A percentile compares a stretch with the other conserved stretches of the same genome.
phyloP scores from a whole-genome alignment of 2,329 filamentous ascomycete genomes.

The Xylariaceae sp. region DNA sequence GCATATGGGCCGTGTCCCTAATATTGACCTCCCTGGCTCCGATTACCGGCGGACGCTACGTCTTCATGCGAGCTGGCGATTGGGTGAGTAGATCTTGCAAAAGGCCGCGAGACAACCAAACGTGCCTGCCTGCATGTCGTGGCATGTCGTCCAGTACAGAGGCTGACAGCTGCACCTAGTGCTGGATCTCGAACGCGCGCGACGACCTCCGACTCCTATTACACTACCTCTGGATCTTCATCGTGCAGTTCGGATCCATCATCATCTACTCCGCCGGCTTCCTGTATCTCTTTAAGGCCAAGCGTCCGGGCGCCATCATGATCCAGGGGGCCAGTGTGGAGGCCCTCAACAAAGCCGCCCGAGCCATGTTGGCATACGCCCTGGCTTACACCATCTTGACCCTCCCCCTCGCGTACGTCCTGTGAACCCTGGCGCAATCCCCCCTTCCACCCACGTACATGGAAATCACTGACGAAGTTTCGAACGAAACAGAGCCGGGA shows the following conservation, averaged over 20 bases:
- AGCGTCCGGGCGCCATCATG: slow-evolving; percentile 6
- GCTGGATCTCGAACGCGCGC: slow-evolving; percentile 43
- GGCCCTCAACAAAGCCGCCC: slow-evolving; percentile 29
- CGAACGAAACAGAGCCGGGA: slow-evolving; percentile 31
- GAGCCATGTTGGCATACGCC: slow-evolving; percentile 45
- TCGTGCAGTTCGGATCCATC: slow-evolving; percentile 43
- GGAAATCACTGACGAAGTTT: too few species aligned
- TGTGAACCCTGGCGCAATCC: too few species aligned
- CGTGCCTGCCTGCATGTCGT: too few species aligned
- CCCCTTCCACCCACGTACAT: too few species aligned
- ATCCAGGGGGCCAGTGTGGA: slow-evolving; percentile 12
- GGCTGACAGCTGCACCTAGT: slow-evolving; percentile 25
- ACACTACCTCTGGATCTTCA: slow-evolving; percentile 50
- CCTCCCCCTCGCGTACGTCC: slow-evolving; percentile 35
- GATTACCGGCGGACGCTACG: slow-evolving; percentile 30
- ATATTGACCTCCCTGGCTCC: slow-evolving; percentile 37
- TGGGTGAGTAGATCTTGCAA: too few species aligned
- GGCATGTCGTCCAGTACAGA: too few species aligned
- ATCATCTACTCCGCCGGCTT: slow-evolving; percentile 37
- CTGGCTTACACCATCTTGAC: slow-evolving; percentile 43
- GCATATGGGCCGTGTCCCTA: slow-evolving; percentile 35
- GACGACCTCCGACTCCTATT: slow-evolving; percentile 38
- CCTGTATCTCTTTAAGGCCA: slow-evolving; percentile 20
- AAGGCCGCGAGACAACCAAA: too few species aligned
- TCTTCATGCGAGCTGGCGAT: slow-evolving; percentile 43